Base-by-base conservation (phyloP, 106 monocot genomes). In the Acanthochlamys bracteata region DNA sequence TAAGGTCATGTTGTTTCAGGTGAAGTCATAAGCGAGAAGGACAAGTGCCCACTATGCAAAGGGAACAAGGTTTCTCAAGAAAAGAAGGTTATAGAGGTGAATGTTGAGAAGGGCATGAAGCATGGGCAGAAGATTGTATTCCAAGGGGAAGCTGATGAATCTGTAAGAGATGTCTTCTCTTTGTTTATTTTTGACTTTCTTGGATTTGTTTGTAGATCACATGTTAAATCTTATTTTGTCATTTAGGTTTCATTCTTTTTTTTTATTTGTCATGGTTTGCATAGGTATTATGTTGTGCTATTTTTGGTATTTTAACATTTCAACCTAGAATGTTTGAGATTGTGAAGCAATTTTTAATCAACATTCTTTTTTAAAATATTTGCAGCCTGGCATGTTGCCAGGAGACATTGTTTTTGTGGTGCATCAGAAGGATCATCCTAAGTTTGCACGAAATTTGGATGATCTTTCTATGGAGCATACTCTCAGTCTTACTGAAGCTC, bases 71-170 rank as follows among this genome's bases (percentile, higher is more conserved):
- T 93, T 47, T 74, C 75, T 19, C 78, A 72, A 67, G 86, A 86
- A 69, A 83, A 89, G 74, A 89, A 89, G 72, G 83, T 93, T 27
- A 47, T 86, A 22, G 93, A 89, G 64, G 86, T 93, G 57, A 66
- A 79, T 77, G 83, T 89, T 60, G 93, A 93, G 69, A 93, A 83
- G 60, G 93, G 93, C 71, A 93, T 93, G 89, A 77, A 83, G 25
- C 78, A 86, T 75, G 85, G 86, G 16, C 89, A 89, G 67, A 93
- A 89, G 69, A 83, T 93, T 70, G 76, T 81, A 26, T 86, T 86
- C 68, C 69, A 79, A 59, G 93, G 93, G 63, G 72, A 89, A 70
- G 89, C 89, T 69, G 89, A 93, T 75, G 83, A 93, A 86, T 80
- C 81, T 69, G 89, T 89, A 65, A 83, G 89, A 60, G 24, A 9